Base-by-base conservation (phyloP, 306 rosid genomes). In the Nissolia schottii region DNA sequence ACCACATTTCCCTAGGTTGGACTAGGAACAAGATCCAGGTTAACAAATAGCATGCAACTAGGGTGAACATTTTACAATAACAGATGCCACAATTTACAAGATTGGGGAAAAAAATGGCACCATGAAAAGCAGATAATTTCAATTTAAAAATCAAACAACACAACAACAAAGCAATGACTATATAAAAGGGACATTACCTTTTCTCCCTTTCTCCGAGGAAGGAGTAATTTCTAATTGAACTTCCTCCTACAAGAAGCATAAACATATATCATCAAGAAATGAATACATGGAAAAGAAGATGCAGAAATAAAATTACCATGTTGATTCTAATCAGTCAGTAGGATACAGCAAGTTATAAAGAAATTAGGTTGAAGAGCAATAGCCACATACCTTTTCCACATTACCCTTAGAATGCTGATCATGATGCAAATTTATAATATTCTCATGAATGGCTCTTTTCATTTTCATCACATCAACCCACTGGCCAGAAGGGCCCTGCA, bases 401-500 rank as follows among this genome's bases (percentile, higher is more conserved):
- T 50, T 80, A 71, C 74, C 83, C 60, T 55, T 76, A 67, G 88
- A 77, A 31, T 79, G 85, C 25, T 91, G 89, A 64, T 93, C 83
- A 55, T 82, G 93, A 28, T 89, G 86, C 81, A 84, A 66, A 62
- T 83, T 85, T 77, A 93, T 93, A 69, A 89, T 65, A 64, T 69
- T 82, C 79, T 91, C 97, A 71, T 93, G 97, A 80, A 91, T 58
- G 25, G 85, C 97, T 93, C 98, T 87, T 80, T 90, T 93, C 68
- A 80, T 86, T 90, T 86, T 93, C 98, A 93, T 93, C 77, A 93
- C 94, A 80, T 91, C 97, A 64, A 83, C 89, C 98, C 92, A 89
- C 62, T 87, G 90, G 49, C 86, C 61, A 67, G 92, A 74, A 80
- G 93, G 74, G 35, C 96, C 94, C 97, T 93, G 84, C 53, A 81